Conservation (phyloP, 768 basidiomycete genomes). For the Lactarius evosmus region DNA sequence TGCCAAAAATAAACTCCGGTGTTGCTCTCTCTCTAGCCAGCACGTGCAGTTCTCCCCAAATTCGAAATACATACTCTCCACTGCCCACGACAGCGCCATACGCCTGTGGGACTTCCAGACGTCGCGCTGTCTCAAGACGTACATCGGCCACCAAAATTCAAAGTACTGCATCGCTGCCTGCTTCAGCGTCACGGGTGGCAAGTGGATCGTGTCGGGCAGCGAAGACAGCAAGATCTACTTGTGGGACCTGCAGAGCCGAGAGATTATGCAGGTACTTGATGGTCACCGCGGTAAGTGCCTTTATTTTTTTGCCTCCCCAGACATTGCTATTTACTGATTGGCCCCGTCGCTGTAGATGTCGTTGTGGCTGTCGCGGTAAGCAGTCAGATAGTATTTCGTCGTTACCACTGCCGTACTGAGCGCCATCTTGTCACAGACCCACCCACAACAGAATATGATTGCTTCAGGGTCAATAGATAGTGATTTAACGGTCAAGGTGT, state of each 20-base stretch:
- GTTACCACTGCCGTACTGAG: conserved; percentile 9
- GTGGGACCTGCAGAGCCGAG: conserved; percentile 88
- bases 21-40: conserved; percentile 48
- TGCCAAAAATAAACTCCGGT: no score
- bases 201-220: conserved; percentile 88
- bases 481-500: conserved; percentile 79
- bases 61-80: conserved; percentile 90
- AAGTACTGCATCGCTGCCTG: conserved; percentile 83
- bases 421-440: conserved; percentile 54
- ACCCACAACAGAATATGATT: conserved; percentile 82
- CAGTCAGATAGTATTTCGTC: conserved; percentile 14
- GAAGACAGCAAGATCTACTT: conserved; percentile 89
- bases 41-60: conserved; percentile 95
- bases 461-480: conserved; percentile 85
- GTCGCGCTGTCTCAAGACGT: conserved; percentile 87
- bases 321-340: neutral
- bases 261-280: conserved; percentile 75
- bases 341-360: conserved; percentile 45
- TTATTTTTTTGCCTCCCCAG: neutral
- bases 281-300: conserved; percentile 63
- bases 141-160: conserved; percentile 75
- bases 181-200: conserved; percentile 81
- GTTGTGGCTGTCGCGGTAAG: conserved; percentile 78
- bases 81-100: conserved; percentile 89
- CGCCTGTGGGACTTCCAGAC: conserved; percentile 95